phyloP scores from a whole-genome alignment of 208 protist genomes.

The Leishmania amazonensis region DNA sequence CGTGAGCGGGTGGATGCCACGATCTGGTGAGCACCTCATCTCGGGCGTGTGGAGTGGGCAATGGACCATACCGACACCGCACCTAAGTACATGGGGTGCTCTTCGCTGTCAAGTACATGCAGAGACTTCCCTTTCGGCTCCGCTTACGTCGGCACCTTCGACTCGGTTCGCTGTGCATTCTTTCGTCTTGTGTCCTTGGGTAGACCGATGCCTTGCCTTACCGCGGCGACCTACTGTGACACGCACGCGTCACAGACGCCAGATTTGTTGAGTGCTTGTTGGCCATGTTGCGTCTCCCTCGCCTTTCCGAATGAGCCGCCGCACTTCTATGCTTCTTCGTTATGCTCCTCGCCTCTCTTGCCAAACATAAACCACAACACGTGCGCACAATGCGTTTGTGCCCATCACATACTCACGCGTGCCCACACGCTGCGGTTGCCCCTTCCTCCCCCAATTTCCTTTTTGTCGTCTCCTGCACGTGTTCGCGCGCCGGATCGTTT shows the following conservation, averaged over 20 bases:
- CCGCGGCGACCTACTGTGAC: not conserved
- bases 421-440: not conserved
- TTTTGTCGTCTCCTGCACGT: not conserved
- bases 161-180: not conserved
- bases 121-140: not conserved
- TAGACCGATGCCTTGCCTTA: not conserved
- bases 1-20: not conserved
- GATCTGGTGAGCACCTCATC: not conserved
- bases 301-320: not conserved
- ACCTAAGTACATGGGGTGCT: not conserved
- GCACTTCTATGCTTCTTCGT: conserved; percentile 12
- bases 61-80: not conserved
- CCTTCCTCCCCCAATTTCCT: not conserved
- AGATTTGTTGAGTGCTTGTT: not conserved
- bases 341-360: not conserved
- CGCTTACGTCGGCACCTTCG: not conserved
- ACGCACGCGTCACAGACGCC: not conserved
- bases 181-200: not conserved
- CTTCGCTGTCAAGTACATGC: not conserved
- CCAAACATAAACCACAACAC: not conserved
- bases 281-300: not conserved
- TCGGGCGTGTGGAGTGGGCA: not conserved
- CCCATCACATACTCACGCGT: not conserved
- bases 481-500: not conserved
- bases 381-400: not conserved